These are phyloP conservation scores for Climacium dendroides DNA, from an alignment of 225 moss, liverwort and hornwort genomes.

Conservation along the genomic window DNA sequence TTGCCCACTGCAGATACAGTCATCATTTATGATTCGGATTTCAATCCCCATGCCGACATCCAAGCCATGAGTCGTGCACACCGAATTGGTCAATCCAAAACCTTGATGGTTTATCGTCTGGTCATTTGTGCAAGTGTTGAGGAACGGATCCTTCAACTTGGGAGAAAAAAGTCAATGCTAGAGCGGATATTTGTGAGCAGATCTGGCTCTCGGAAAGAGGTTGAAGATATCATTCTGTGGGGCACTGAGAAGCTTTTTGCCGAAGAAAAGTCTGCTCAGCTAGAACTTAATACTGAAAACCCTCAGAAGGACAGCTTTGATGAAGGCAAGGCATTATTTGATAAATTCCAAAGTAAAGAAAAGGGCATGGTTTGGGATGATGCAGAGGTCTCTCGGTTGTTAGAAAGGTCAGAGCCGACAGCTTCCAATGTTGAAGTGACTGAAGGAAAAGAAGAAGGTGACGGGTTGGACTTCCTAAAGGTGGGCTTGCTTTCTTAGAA, in stretches of 20 bases:
- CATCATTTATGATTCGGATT: slow-evolving; percentile 83
- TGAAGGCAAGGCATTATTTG: slow-evolving; percentile 8
- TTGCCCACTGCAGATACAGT: slow-evolving; percentile 79
- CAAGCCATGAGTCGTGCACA: slow-evolving; percentile 83
- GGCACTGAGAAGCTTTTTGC: slow-evolving; percentile 78
- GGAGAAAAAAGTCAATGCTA: slow-evolving; percentile 44
- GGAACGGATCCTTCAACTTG: slow-evolving; percentile 76
- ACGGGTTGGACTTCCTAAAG: slow-evolving; percentile 54
- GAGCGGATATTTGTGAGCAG: slow-evolving; percentile 59
- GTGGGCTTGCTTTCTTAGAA: slow-evolving; percentile 8
- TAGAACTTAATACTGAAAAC: background rate
- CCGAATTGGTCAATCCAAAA: slow-evolving; percentile 57
- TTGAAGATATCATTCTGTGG: slow-evolving; percentile 74
- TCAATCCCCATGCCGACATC: slow-evolving; percentile 74
- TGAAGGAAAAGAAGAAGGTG: slow-evolving; percentile 54
- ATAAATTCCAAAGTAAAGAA: slow-evolving; percentile 16
- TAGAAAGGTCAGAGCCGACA: slow-evolving; percentile 56
- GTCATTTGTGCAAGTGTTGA: slow-evolving; percentile 74
- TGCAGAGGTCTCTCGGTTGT: slow-evolving; percentile 54
- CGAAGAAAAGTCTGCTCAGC: slow-evolving; percentile 5
- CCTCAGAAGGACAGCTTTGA: background rate
- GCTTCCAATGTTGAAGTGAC: slow-evolving; percentile 17
- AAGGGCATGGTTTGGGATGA: slow-evolving; percentile 65
- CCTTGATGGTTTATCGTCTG: slow-evolving; percentile 64
- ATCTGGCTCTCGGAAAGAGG: slow-evolving; percentile 65